Percentiles rank a stretch among this genome's conserved stretches.
phyloP scores from a whole-genome alignment of 1,139 yeast species.

The Blastobotrys elegans region DNA sequence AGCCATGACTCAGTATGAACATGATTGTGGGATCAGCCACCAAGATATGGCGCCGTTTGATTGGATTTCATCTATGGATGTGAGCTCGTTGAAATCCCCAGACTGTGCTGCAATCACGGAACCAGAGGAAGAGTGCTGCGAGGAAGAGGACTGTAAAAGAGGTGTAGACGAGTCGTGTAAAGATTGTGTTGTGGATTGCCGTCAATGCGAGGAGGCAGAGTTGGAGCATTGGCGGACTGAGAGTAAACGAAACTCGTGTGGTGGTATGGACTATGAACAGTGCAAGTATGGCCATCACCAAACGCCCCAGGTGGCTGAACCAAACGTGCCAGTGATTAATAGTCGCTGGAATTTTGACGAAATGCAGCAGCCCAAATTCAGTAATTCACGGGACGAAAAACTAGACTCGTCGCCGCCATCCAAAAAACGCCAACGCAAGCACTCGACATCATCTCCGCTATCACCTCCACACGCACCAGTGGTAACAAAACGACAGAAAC shows the following conservation, averaged over 20 bases:
- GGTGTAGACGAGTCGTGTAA: constrained; percentile 2
- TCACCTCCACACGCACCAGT: neutral
- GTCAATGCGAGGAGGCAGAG: constrained; percentile 20
- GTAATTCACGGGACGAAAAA: constrained; percentile 5
- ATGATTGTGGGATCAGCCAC: neutral
- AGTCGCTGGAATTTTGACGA: neutral
- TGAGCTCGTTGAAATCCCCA: neutral
- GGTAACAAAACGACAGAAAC: neutral
- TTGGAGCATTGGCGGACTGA: constrained; percentile 15
- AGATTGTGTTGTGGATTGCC: constrained; percentile 15
- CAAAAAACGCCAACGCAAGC: neutral
- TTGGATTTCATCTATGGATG: neutral
- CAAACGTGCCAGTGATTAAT: neutral
- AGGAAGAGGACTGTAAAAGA: constrained; percentile 8
- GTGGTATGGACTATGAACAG: neutral
- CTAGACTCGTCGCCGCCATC: no score
- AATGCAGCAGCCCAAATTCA: constrained; percentile 4
- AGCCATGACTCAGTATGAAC: neutral
- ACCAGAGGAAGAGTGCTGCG: constrained; percentile 1
- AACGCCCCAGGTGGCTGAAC: neutral
- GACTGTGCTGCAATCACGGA: neutral
- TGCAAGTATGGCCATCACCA: neutral
- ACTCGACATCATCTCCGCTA: neutral
- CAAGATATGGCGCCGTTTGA: neutral
- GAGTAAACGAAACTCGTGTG: neutral